Evolutionary conservation across 2,329 filamentous ascomycete genomes (phyloP).

Genomic region (Penicillium palitans): DNA sequence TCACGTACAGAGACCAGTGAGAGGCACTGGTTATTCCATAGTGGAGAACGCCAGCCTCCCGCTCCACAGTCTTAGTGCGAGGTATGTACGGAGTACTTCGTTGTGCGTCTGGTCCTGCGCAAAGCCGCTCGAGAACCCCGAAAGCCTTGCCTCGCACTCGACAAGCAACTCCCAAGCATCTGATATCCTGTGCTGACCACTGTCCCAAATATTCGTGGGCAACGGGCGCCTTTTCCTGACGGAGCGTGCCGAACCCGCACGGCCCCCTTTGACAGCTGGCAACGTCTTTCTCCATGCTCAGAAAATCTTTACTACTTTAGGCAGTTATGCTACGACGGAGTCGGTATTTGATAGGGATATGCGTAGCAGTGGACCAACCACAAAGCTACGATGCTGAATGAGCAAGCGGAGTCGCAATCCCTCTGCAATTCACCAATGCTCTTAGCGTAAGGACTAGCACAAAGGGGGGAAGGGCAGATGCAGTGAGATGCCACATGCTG

Average conservation of each 20-base stretch:
- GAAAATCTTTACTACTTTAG: constrained; percentile 4
- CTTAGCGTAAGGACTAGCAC: not conserved
- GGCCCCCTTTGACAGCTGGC: not conserved
- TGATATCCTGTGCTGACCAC: not conserved
- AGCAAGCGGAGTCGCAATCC: not conserved
- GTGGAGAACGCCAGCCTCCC: constrained; percentile 8
- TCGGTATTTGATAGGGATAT: not conserved
- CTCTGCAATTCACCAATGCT: not conserved
- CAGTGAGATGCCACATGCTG: not conserved
- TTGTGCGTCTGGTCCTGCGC: not conserved
- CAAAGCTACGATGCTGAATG: not conserved
- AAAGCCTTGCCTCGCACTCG: not conserved
- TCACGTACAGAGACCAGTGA: not conserved
- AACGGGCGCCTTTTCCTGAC: not conserved
- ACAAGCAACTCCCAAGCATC: too few species aligned
- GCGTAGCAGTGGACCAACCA: not conserved
- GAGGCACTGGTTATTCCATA: not conserved
- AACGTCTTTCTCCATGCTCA: not conserved
- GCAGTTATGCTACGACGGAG: not conserved
- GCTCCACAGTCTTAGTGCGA: not conserved
- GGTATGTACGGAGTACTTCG: not conserved
- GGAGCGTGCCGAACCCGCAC: constrained; percentile 1
- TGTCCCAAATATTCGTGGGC: not conserved
- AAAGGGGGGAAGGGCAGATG: not conserved
- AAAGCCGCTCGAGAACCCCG: not conserved